Conservation (phyloP, 208 protist genomes). For the Leptomonas pyrrhocoris region DNA sequence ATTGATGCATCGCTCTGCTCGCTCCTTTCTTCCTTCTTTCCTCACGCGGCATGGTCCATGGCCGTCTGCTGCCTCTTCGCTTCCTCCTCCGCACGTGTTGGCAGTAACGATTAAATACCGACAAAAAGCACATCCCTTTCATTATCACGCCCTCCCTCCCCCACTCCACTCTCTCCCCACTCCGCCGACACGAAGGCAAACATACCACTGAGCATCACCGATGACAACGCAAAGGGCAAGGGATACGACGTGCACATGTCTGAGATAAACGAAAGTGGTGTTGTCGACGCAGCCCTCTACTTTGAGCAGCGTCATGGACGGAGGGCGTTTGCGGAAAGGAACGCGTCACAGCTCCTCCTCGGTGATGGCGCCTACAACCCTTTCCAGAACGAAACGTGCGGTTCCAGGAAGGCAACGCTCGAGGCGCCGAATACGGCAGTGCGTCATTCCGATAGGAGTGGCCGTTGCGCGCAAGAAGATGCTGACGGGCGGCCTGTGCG, state of each 20-base stretch:
- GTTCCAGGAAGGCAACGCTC: background rate
- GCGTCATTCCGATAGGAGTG: background rate
- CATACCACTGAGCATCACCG: too few relatives aligned
- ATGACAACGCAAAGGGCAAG: too few relatives aligned
- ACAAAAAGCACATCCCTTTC: too few relatives aligned
- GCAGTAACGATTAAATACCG: too few relatives aligned
- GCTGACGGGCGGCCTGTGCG: background rate
- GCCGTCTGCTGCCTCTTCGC: too few relatives aligned
- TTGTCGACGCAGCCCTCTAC: slow-evolving; percentile 12
- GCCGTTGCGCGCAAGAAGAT: background rate
- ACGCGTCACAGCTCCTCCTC: slow-evolving; percentile 10
- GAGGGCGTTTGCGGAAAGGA: slow-evolving; percentile 8
- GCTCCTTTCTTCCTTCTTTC: too few relatives aligned
- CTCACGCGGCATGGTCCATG: too few relatives aligned
- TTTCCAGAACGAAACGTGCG: background rate
- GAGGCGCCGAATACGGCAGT: background rate
- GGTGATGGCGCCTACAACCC: slow-evolving; percentile 13
- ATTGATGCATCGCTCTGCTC: too few relatives aligned
- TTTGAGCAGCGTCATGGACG: slow-evolving; percentile 12
- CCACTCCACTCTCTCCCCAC: too few relatives aligned
- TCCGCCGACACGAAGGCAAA: too few relatives aligned
- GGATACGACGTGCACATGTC: background rate
- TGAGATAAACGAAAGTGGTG: background rate
- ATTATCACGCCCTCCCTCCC: too few relatives aligned
- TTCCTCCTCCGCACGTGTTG: too few relatives aligned